Evolutionary conservation across 345 rosid species (phyloP), one percentile per base, ranked within the genome.

Genomic region (Aurinia saxatilis): DNA sequence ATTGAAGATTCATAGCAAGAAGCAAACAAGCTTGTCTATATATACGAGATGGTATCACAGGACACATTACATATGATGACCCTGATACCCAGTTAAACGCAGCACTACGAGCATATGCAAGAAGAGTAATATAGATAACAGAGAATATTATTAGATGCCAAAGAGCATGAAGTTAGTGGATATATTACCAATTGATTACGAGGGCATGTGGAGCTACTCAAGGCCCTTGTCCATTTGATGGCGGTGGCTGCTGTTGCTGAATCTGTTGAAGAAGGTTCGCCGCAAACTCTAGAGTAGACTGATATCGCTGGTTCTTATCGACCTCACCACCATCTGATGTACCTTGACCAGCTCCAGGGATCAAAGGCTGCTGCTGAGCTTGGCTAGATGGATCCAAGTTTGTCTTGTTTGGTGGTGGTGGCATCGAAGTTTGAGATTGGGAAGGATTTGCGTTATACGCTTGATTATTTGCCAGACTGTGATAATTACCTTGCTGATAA

Each of bases 201-300:
- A 23, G 17, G 19, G 13, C 31, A 31, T 56, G 72, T 72, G 63
- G 30, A 42, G 63, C 52, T 75, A 67, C 65, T 55, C 77, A 84
- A 25, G 72, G 48, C 63, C 81, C 77, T 72, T 38, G 74, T 44
- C 80, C 85, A 33, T 72, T 57, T 21, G 79, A 25, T 46, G 78
- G 80, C 39, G 5, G 19, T 54, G 61, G 93, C 69, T 93, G 80
- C 39, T 5, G 19, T 54, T 69, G 93, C 69, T 93, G 96, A 75
- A 93, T 79, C 75, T 85, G 97, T 18, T 77, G 87, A 68, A 93
- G 99, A 60, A 93, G 95, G 71, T 50, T 85, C 10, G 99, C 97
- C 5, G 99, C 99, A 78, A 93, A 76, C 68, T 90, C 91, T 50
- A 93, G 75, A 0, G 99, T 90, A 59, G 95, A 93, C 63, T 93